A percentile compares a stretch with the other conserved stretches of the same genome.
These are phyloP conservation scores for Cochlearia excelsa DNA, from an alignment of 345 rosid species.

Conservation along the genomic window DNA sequence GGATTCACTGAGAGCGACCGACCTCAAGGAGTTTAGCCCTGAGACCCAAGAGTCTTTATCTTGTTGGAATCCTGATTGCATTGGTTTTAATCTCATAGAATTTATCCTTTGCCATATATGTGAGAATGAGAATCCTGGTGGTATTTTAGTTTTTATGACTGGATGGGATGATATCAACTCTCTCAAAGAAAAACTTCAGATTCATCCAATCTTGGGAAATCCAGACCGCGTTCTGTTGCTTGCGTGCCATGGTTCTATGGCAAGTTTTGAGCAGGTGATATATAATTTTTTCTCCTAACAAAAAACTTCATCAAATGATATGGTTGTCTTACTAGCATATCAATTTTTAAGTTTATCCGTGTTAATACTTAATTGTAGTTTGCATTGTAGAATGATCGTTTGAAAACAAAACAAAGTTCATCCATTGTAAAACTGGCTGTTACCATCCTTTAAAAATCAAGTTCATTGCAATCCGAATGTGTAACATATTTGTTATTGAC, in stretches of 20 bases:
- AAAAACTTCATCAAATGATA: slow-evolving; percentile 3
- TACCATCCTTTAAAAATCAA: slow-evolving; percentile 2
- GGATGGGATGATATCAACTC: slow-evolving; percentile 97
- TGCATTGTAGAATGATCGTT: slow-evolving; percentile 6
- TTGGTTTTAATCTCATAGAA: slow-evolving; percentile 92
- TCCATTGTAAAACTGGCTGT: slow-evolving; percentile 1
- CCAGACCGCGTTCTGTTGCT: slow-evolving; percentile 65
- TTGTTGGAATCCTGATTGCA: slow-evolving; percentile 89
- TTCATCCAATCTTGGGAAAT: slow-evolving; percentile 70
- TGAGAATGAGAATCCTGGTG: slow-evolving; percentile 72
- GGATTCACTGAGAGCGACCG: slow-evolving; percentile 75
- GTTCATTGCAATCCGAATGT: background rate
- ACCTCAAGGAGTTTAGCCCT: slow-evolving; percentile 55
- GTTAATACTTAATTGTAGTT: background rate
- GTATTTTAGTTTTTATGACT: slow-evolving; percentile 86
- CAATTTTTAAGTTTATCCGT: slow-evolving; percentile 1
- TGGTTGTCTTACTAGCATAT: slow-evolving; percentile 14
- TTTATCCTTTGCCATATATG: slow-evolving; percentile 60
- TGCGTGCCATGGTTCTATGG: slow-evolving; percentile 97
- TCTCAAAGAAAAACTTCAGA: slow-evolving; percentile 74
- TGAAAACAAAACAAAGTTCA: background rate
- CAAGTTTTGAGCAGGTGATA: slow-evolving; percentile 87
- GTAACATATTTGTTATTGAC: slow-evolving; percentile 5
- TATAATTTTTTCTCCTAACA: background rate
- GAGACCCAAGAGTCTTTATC: slow-evolving; percentile 70